Evolutionary conservation across 2,329 filamentous ascomycete genomes (phyloP), one percentile per base, ranked within the genome.

Genomic region (Ophiostoma sp.): DNA sequence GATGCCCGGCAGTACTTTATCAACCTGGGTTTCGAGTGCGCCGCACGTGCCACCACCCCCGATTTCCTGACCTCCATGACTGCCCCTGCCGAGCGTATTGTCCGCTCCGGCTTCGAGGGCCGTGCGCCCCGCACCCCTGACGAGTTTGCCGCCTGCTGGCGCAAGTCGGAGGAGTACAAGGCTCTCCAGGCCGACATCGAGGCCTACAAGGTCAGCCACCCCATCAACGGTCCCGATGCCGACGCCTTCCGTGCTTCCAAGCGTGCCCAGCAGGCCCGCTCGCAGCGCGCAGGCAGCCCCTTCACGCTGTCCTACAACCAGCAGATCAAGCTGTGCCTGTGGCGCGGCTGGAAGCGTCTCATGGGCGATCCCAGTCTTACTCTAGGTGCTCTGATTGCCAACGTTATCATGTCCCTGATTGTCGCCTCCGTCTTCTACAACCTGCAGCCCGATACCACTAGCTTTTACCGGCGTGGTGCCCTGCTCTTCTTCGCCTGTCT

Each of bases 401-500:
- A 96, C 79, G 85, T 89, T 66, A 80, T 87, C 74, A 90, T 94
- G 86, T 85, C 90, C 70, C 83, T 96, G 73, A 90, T 96, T 76
- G 87, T 96, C 72, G 80, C 90, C 68, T 90, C 89, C 73, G 89
- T 96, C 74, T 96, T 95, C 80, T 96, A 86, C 83, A 90, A 96
- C 77, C 80, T 96, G 52, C 78, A 85, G 36, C 76, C 83, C 0
- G 83, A 82, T n/a, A 90, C 91, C 0, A 76, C 79, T 23, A 92
- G 89, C 76, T 96, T 96, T 83, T 96, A 89, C 81, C 85, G 87
- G 75, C 88, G 93, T 72, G 91, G 90, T 73, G 89, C 91, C 64
- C 83, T 96, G 33, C 83, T 97, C 68, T 97, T 96, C 86, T 95
- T 96, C 77, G 91, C 92, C 74, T 89, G 93, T 76, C 83, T 97